phyloP scores from a whole-genome alignment of 2,329 filamentous ascomycete species.

The Fusarium camptoceras region DNA sequence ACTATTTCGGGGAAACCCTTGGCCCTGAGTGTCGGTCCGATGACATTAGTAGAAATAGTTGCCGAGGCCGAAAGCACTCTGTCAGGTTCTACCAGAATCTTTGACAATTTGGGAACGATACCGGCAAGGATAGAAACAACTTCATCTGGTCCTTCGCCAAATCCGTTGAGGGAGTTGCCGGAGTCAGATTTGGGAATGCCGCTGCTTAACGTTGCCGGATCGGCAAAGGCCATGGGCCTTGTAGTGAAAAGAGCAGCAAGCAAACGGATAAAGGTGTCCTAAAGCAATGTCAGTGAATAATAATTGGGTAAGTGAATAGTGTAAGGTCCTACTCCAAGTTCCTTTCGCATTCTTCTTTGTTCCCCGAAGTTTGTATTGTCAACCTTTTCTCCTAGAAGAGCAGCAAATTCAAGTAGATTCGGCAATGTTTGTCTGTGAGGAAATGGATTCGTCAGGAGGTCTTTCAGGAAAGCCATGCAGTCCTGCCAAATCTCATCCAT shows the following conservation, averaged over 20 bases:
- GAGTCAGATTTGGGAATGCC: constrained; percentile 51
- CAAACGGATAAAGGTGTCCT: constrained; percentile 90
- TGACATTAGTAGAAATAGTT: constrained; percentile 84
- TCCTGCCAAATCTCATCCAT: constrained; percentile 99
- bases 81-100: constrained; percentile 87
- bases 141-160: constrained; percentile 72
- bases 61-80: constrained; percentile 81
- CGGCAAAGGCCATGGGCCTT: constrained; percentile 78
- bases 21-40: constrained; percentile 83
- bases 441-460: constrained; percentile 92
- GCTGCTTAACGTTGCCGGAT: constrained; percentile 57
- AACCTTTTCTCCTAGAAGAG: constrained; percentile 91
- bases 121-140: constrained; percentile 82
- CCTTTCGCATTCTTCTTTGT: constrained; percentile 89
- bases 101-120: constrained; percentile 83
- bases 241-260: constrained; percentile 96
- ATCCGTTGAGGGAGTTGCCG: constrained; percentile 51
- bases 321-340: constrained; percentile 74
- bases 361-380: constrained; percentile 98
- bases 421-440: constrained; percentile 93
- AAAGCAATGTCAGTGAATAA: constrained; percentile 45
- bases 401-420: constrained; percentile 86
- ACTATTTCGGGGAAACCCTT: constrained; percentile 90
- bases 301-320: background rate
- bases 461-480: constrained; percentile 89